These are phyloP conservation scores for Begonia fuchsioides DNA, from an alignment of 306 rosid species.

Conservation along the genomic window DNA sequence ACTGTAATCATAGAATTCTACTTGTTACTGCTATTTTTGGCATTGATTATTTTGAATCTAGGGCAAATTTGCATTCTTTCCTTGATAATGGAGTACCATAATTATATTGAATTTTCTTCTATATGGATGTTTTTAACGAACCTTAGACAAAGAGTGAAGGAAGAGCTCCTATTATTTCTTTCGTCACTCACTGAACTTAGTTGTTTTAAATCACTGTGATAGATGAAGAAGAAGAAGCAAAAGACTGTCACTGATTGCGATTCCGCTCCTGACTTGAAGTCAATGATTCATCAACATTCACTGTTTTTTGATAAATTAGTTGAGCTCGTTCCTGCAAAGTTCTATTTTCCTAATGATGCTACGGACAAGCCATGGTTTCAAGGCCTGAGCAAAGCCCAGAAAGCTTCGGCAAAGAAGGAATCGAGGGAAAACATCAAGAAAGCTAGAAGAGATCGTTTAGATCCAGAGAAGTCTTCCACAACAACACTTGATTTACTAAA, in stretches of 20 bases:
- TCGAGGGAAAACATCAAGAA: slow-evolving; percentile 25
- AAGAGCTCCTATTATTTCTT: background rate
- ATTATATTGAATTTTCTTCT: too few species aligned
- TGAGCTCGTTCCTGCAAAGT: slow-evolving; percentile 73
- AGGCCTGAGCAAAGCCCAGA: slow-evolving; percentile 56
- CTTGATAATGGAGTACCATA: too few species aligned
- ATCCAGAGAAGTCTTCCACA: slow-evolving; percentile 10
- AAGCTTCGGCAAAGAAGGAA: slow-evolving; percentile 50
- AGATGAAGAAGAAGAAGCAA: slow-evolving; percentile 44
- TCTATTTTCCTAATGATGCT: slow-evolving; percentile 45
- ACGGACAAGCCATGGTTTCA: slow-evolving; percentile 73
- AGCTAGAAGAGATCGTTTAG: too few species aligned
- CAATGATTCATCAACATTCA: slow-evolving; percentile 38
- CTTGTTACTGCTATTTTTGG: too few species aligned
- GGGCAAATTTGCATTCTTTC: too few species aligned
- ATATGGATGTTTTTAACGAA: too few species aligned
- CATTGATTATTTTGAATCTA: too few species aligned
- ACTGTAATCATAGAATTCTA: too few species aligned
- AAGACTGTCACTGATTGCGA: slow-evolving; percentile 5
- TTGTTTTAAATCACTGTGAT: background rate
- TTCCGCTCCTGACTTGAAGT: slow-evolving; percentile 23
- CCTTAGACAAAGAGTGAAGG: too few species aligned
- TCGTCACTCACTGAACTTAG: background rate
- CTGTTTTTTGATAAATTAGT: slow-evolving; percentile 62
- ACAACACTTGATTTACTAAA: slow-evolving; percentile 60